Percentiles rank a stretch among this genome's conserved stretches.
Conservation (phyloP, 1,284 basidiomycete genomes). For the Melampsora americana region DNA sequence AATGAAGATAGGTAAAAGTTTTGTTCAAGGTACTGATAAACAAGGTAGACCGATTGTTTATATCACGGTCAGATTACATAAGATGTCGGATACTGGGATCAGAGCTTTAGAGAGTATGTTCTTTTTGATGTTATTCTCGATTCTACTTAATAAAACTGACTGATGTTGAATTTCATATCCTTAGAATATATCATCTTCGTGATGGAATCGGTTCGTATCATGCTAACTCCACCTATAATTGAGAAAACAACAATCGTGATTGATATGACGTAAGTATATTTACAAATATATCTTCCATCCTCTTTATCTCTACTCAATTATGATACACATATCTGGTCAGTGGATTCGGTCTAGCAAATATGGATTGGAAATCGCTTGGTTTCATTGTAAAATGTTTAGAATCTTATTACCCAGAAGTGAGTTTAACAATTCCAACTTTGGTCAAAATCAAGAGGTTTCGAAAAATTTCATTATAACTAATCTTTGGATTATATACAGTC, state of each 20-base stretch:
- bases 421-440: background rate
- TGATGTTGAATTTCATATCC: too few species aligned
- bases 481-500: conserved; percentile 3
- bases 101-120: conserved; percentile 32
- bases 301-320: background rate
- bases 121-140: background rate
- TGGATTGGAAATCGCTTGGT: conserved; percentile 42
- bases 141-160: too few species aligned
- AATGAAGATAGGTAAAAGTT: conserved; percentile 36
- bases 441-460: background rate
- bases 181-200: conserved; percentile 40
- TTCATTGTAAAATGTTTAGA: conserved; percentile 44
- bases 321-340: conserved; percentile 6
- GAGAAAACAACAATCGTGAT: conserved; percentile 40
- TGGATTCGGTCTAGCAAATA: conserved; percentile 38
- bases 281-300: background rate
- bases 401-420: conserved; percentile 41
- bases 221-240: conserved; percentile 35
- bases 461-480: background rate
- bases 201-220: conserved; percentile 40
- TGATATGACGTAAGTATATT: conserved; percentile 36
- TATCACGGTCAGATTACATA: conserved; percentile 36
- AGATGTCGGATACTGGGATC: conserved; percentile 24
- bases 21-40: conserved; percentile 37
- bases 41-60: conserved; percentile 37